phyloP scores from a whole-genome alignment of 1,139 yeast genomes.

The Sugiyamaella japonica region DNA sequence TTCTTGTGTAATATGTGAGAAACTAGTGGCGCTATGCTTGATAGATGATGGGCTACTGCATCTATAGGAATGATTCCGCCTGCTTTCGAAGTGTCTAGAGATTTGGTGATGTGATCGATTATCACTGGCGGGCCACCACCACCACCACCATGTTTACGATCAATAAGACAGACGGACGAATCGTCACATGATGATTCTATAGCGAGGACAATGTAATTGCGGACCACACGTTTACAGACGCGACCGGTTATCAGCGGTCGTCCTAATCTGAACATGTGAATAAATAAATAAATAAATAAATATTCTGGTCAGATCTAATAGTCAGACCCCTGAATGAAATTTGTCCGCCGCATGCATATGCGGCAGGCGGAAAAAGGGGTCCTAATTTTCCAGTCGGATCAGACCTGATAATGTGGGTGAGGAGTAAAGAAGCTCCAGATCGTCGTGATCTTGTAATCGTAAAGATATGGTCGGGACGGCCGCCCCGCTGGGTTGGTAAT shows the following conservation, averaged over 20 bases:
- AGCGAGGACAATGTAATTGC: conserved; percentile 69
- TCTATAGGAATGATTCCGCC: conserved; percentile 92
- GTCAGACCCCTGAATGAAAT: too few species aligned
- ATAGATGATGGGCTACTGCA: conserved; percentile 80
- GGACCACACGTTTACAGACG: background rate
- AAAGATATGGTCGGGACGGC: too few species aligned
- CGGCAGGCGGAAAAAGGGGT: too few species aligned
- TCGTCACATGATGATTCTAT: conserved; percentile 96
- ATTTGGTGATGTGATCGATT: conserved; percentile 60
- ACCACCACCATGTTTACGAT: conserved; percentile 41
- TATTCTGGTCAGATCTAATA: too few species aligned
- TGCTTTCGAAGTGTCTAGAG: conserved; percentile 60
- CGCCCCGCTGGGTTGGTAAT: too few species aligned
- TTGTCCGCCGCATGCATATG: too few species aligned
- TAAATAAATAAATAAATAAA: too few species aligned
- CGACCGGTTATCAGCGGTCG: background rate
- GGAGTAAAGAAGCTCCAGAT: too few species aligned
- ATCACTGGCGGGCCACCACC: conserved; percentile 48
- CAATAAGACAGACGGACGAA: conserved; percentile 79
- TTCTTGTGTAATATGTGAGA: conserved; percentile 40
- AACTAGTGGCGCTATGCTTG: conserved; percentile 51
- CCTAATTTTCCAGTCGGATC: too few species aligned
- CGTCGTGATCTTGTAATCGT: too few species aligned
- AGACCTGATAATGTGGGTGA: too few species aligned
- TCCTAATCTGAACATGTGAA: background rate